phyloP scores from a whole-genome alignment of 2,329 filamentous ascomycete species.

The Orbilia oligospora region DNA sequence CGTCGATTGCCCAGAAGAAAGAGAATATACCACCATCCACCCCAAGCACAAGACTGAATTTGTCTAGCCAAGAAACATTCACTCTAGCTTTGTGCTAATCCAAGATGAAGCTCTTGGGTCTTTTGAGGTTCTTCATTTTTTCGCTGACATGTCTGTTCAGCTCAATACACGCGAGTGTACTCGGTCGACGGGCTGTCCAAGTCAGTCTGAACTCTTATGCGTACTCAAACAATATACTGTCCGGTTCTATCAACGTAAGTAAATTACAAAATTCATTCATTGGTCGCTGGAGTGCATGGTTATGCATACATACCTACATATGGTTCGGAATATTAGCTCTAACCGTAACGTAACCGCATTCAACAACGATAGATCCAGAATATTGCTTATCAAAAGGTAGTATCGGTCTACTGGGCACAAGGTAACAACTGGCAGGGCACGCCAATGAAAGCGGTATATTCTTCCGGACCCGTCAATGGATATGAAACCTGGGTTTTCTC shows the following conservation, averaged over 20 bases:
- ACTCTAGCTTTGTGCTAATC: constrained; percentile 8
- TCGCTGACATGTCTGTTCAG: constrained; percentile 27
- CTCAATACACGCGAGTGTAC: constrained; percentile 41
- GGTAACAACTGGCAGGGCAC: constrained; percentile 62
- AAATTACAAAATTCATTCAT: not conserved
- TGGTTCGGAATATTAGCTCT: not conserved
- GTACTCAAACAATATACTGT: constrained; percentile 63
- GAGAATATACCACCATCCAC: constrained; percentile 5
- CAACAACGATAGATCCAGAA: constrained; percentile 63
- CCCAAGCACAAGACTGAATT: not conserved
- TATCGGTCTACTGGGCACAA: constrained; percentile 63
- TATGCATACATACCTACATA: not conserved
- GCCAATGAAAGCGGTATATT: constrained; percentile 62
- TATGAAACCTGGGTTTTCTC: constrained; percentile 65
- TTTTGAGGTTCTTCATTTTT: constrained; percentile 27
- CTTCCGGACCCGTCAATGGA: constrained; percentile 55
- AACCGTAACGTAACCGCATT: not conserved
- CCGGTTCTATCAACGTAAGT: constrained; percentile 64
- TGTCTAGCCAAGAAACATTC: not conserved
- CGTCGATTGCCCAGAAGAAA: constrained; percentile 26
- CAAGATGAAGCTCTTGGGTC: constrained; percentile 31
- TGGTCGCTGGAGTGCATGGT: too few relatives aligned
- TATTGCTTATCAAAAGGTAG: constrained; percentile 63
- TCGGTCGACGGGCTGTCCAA: constrained; percentile 62
- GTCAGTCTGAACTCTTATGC: constrained; percentile 63